These are phyloP conservation scores for Trichophyton benhamiae DNA, from an alignment of 2,329 filamentous ascomycete species.

Conservation along the genomic window DNA sequence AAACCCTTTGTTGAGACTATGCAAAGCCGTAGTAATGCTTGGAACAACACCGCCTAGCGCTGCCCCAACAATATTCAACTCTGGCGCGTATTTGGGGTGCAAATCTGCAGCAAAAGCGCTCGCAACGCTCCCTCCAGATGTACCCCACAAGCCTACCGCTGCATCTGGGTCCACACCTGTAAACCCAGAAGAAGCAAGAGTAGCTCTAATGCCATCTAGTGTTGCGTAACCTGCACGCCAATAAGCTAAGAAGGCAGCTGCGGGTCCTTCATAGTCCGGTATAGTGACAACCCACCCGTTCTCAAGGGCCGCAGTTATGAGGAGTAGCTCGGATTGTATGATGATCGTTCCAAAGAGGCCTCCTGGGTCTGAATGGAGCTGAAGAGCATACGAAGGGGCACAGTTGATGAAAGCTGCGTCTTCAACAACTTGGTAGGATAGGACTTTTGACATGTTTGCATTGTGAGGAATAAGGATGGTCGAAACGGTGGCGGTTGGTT, in stretches of 20 bases:
- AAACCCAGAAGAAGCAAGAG: constrained; percentile 19
- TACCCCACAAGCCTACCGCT: constrained; percentile 41
- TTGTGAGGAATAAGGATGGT: constrained; percentile 30
- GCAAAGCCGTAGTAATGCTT: constrained; percentile 29
- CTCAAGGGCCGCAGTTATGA: constrained; percentile 28
- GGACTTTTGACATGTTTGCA: constrained; percentile 21
- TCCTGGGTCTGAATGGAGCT: constrained; percentile 29
- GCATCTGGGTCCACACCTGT: constrained; percentile 25
- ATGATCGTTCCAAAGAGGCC: constrained; percentile 22
- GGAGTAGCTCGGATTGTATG: constrained; percentile 26
- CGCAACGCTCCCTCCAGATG: constrained; percentile 43
- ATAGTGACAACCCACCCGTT: constrained; percentile 39
- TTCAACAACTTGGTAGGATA: constrained; percentile 34
- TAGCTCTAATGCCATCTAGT: constrained; percentile 34
- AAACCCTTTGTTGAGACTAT: constrained; percentile 21
- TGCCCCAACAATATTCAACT: constrained; percentile 37
- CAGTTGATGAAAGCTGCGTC: constrained; percentile 19
- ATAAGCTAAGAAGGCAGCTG: constrained; percentile 33
- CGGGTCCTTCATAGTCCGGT: constrained; percentile 38
- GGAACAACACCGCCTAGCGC: constrained; percentile 40
- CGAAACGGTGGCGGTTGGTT: constrained; percentile 28
- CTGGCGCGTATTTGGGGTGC: constrained; percentile 40
- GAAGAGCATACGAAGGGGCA: constrained; percentile 21
- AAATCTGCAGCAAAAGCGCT: constrained; percentile 41
- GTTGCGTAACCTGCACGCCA: constrained; percentile 34